A percentile compares a stretch with the other conserved stretches of the same genome.
These are phyloP conservation scores for Fonsecaea pedrosoi DNA, from an alignment of 2,329 filamentous ascomycete genomes.

Conservation along the genomic window DNA sequence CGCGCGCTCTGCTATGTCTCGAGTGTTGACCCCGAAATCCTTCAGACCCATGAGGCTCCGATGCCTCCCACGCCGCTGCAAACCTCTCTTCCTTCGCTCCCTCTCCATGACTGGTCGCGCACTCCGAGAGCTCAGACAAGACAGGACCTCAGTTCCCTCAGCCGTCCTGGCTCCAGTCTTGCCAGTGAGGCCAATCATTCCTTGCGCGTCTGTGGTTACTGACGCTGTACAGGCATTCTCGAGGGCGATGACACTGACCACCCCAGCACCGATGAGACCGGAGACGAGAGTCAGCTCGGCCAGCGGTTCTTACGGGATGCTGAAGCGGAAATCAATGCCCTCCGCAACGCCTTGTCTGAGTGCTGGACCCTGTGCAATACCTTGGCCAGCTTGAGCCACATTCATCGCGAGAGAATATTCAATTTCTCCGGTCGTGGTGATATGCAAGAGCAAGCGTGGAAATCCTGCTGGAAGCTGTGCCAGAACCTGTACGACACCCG, in stretches of 20 bases:
- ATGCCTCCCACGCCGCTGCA: conserved; percentile 39
- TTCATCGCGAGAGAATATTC: conserved; percentile 80
- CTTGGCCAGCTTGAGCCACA: conserved; percentile 80
- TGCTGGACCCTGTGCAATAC: conserved; percentile 97
- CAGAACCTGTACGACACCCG: conserved; percentile 84
- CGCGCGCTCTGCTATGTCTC: not conserved
- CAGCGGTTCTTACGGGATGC: conserved; percentile 54
- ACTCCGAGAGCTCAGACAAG: conserved; percentile 41
- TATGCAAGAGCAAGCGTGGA: conserved; percentile 89
- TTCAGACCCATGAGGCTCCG: conserved; percentile 29
- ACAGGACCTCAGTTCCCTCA: conserved; percentile 42
- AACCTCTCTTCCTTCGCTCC: conserved; percentile 36
- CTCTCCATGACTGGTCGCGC: conserved; percentile 39
- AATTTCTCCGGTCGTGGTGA: conserved; percentile 74
- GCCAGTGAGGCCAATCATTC: conserved; percentile 61
- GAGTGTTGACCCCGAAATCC: not conserved
- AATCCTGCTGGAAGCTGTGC: conserved; percentile 90
- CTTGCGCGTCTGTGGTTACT: conserved; percentile 4
- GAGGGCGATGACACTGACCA: conserved; percentile 42
- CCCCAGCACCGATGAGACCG: conserved; percentile 39
- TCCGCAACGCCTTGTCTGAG: conserved; percentile 80
- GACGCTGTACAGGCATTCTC: conserved; percentile 42
- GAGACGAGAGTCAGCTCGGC: conserved; percentile 27
- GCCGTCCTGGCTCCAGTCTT: conserved; percentile 43
- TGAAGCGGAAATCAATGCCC: conserved; percentile 65